phyloP scores from a whole-genome alignment of 805 yeast species.

The Yamadazyma takamatsuzukensis region DNA sequence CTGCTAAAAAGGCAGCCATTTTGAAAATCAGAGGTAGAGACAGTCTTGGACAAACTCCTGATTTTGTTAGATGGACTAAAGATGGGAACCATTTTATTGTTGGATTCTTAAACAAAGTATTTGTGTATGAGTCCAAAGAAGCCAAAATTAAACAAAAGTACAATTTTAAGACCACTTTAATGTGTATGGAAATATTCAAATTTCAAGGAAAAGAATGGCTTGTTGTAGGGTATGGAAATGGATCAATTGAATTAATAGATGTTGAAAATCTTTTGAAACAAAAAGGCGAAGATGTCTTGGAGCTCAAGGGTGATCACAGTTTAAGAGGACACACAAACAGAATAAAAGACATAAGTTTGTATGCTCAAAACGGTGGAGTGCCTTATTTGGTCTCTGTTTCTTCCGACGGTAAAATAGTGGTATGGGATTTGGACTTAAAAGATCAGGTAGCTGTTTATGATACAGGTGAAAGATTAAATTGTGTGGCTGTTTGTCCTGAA shows the following conservation, averaged over 20 bases:
- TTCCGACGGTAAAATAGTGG: conserved; percentile 89
- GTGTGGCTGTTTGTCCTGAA: conserved; percentile 76
- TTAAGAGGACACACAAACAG: conserved; percentile 82
- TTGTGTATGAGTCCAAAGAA: conserved; percentile 60
- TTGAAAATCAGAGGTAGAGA: conserved; percentile 69
- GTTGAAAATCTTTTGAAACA: conserved; percentile 28
- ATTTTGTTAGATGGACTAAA: conserved; percentile 62
- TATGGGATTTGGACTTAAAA: conserved; percentile 64
- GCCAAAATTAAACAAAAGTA: conserved; percentile 57
- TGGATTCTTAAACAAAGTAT: conserved; percentile 63
- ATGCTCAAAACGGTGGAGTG: conserved; percentile 31
- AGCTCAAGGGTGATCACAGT: conserved; percentile 47
- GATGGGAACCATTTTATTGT: conserved; percentile 73
- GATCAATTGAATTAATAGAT: conserved; percentile 58
- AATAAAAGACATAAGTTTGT: conserved; percentile 71
- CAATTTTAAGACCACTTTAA: conserved; percentile 53
- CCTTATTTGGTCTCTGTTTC: conserved; percentile 74
- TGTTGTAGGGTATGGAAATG: conserved; percentile 68
- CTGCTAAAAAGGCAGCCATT: conserved; percentile 87
- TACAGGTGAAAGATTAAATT: conserved; percentile 87
- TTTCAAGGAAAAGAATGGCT: conserved; percentile 52
- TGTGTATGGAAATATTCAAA: conserved; percentile 56
- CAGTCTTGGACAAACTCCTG: conserved; percentile 62
- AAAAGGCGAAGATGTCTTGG: conserved; percentile 22
- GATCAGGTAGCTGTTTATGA: conserved; percentile 90